These are phyloP conservation scores for Kwoniella mangroviensis DNA, from an alignment of 768 basidiomycete genomes.

Conservation along the genomic window DNA sequence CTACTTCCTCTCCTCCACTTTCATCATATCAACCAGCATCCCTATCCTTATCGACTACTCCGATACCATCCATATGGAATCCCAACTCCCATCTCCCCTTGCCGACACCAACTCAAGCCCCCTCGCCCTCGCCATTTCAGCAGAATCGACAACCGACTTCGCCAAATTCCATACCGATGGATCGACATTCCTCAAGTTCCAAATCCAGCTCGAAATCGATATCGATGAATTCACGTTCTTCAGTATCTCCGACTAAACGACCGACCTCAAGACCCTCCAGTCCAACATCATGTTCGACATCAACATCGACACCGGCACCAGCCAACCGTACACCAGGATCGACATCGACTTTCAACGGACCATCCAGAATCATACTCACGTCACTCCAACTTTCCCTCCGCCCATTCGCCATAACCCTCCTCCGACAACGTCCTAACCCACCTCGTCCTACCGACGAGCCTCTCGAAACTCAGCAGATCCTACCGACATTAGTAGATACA, in stretches of 20 bases:
- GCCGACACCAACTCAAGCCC: not conserved
- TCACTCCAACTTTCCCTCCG: conserved; percentile 13
- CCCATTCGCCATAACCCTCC: not conserved
- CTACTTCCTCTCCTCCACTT: not conserved
- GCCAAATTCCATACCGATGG: conserved; percentile 1
- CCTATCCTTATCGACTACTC: not conserved
- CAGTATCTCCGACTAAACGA: not conserved
- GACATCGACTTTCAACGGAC: conserved; percentile 2
- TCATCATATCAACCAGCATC: not conserved
- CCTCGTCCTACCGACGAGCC: not conserved
- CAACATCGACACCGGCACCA: not conserved
- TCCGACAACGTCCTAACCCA: not conserved
- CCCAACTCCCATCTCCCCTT: not conserved
- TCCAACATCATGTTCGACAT: not conserved
- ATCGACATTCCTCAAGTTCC: conserved; percentile 1
- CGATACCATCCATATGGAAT: not conserved
- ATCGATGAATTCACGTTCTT: not conserved
- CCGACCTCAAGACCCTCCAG: not conserved
- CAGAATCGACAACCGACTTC: not conserved
- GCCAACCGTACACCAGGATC: not conserved
- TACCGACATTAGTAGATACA: not conserved
- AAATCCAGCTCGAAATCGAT: not conserved
- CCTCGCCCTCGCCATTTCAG: not conserved
- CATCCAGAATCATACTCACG: conserved; percentile 6
- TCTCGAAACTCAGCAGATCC: not conserved